Percentiles rank a stretch among this genome's conserved stretches.
Evolutionary conservation across 768 basidiomycete genomes (phyloP).

Genomic region (Rhizopogon vesiculosus): DNA sequence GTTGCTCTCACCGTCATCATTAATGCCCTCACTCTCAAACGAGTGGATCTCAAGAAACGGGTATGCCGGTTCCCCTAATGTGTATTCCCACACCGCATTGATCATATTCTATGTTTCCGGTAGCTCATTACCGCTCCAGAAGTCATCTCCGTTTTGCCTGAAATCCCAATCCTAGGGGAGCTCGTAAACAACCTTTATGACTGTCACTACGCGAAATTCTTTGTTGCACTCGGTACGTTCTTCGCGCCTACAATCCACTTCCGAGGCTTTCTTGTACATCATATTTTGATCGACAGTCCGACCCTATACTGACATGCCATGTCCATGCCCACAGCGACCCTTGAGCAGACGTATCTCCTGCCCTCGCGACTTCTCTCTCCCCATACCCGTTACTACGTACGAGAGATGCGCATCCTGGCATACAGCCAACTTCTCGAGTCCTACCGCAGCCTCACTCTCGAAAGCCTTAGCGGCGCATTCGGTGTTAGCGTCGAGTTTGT

Average conservation of each 20-base stretch:
- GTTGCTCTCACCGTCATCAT: constrained; percentile 80
- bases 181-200: constrained; percentile 87
- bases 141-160: constrained; percentile 79
- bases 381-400: constrained; percentile 85
- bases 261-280: neutral
- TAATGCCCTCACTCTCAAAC: constrained; percentile 67
- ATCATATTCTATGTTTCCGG: constrained; percentile 9
- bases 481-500: constrained; percentile 88
- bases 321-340: constrained; percentile 51
- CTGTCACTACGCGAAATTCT: constrained; percentile 93
- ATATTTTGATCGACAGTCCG: constrained; percentile 1
- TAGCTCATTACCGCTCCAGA: constrained; percentile 86
- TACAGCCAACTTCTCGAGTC: constrained; percentile 90
- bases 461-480: constrained; percentile 81
- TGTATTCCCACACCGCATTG: neutral
- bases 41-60: constrained; percentile 91
- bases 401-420: constrained; percentile 95
- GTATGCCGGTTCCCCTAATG: constrained; percentile 29
- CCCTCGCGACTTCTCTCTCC: constrained; percentile 82
- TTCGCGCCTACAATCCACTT: neutral
- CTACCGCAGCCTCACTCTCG: constrained; percentile 85
- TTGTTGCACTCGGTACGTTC: constrained; percentile 72
- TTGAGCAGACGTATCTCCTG: constrained; percentile 85
- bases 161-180: constrained; percentile 77
- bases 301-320: neutral